These are phyloP conservation scores for Platismatia glauca DNA, from an alignment of 495 filamentous ascomycete species.

Conservation along the genomic window DNA sequence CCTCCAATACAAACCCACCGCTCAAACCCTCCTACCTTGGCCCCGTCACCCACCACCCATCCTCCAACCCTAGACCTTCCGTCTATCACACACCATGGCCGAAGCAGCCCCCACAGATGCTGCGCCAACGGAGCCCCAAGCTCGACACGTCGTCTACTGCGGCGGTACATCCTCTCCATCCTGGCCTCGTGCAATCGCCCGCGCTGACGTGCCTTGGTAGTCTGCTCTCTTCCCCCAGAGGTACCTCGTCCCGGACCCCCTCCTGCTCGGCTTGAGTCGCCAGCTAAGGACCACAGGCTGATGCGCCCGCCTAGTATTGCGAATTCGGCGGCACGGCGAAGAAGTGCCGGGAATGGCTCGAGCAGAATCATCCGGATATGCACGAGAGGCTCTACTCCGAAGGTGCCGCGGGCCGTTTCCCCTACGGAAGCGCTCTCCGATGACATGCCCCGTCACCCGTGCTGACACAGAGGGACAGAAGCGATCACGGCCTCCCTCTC, in stretches of 20 bases:
- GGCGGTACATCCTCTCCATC: conserved; percentile 49
- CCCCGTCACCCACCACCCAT: background rate
- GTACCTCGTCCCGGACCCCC: conserved; percentile 46
- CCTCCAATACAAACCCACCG: no score
- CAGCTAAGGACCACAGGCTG: conserved; percentile 27
- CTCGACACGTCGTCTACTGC: conserved; percentile 66
- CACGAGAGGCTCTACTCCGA: conserved; percentile 75
- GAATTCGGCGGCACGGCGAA: conserved; percentile 97
- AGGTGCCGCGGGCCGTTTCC: conserved; percentile 39
- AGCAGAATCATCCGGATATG: conserved; percentile 61
- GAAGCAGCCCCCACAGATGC: conserved; percentile 33
- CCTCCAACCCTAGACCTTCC: background rate
- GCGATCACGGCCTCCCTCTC: conserved; percentile 73
- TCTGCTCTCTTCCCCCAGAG: conserved; percentile 90
- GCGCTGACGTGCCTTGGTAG: conserved; percentile 35
- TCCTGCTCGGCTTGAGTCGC: background rate
- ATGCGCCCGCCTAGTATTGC: conserved; percentile 63
- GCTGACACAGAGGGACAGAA: conserved; percentile 41
- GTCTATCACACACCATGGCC: conserved; percentile 19
- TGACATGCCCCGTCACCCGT: no score
- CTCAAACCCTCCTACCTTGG: background rate
- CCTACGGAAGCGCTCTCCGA: conserved; percentile 9
- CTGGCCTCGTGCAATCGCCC: conserved; percentile 10
- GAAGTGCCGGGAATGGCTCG: conserved; percentile 94
- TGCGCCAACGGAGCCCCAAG: conserved; percentile 46